These are phyloP conservation scores for Verticillium dahliae DNA, from an alignment of 2,329 filamentous ascomycete species.

Conservation along the genomic window DNA sequence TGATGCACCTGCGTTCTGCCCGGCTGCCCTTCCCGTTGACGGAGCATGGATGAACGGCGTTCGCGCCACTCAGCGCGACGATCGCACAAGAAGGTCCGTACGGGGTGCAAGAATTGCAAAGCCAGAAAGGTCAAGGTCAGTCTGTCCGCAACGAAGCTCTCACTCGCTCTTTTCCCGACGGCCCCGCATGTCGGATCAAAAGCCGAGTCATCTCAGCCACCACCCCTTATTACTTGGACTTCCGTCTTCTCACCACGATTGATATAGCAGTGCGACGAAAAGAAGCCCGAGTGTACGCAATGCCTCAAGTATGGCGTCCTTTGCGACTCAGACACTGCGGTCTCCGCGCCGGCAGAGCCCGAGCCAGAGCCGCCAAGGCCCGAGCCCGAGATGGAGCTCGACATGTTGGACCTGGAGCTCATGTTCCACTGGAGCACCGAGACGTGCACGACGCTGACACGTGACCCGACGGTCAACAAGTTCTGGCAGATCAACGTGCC, in stretches of 20 bases:
- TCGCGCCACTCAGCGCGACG: neutral
- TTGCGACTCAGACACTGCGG: constrained; percentile 25
- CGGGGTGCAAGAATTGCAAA: constrained; percentile 31
- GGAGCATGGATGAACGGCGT: neutral
- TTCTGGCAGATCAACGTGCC: constrained; percentile 41
- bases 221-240: neutral
- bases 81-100: constrained; percentile 24
- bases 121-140: constrained; percentile 31
- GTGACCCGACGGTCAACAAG: constrained; percentile 29
- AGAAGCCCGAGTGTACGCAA: constrained; percentile 29
- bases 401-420: constrained; percentile 41
- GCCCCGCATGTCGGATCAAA: neutral
- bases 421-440: constrained; percentile 45
- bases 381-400: constrained; percentile 14
- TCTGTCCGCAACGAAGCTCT: neutral
- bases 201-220: neutral
- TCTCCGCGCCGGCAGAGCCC: neutral
- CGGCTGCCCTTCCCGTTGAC: neutral
- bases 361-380: neutral
- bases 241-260: constrained; percentile 6
- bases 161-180: neutral
- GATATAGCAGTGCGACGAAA: constrained; percentile 28
- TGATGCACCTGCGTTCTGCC: neutral
- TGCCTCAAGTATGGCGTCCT: constrained; percentile 31
- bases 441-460: constrained; percentile 39